Evolutionary conservation across 495 filamentous ascomycete genomes (phyloP).

Genomic region (Sporormia fimetaria): DNA sequence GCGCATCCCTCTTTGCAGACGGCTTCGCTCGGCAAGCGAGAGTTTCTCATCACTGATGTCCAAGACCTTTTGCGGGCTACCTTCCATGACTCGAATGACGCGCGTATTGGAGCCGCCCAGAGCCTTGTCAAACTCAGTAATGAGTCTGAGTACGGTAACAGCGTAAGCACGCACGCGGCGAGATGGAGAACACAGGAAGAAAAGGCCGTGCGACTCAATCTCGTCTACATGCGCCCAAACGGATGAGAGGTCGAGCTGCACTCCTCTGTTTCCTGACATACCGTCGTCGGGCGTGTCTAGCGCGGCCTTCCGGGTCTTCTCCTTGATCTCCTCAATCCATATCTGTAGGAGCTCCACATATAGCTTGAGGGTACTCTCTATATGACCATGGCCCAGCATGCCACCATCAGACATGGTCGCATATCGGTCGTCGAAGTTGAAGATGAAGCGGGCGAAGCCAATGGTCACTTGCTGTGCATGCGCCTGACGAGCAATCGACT

Average conservation of each 20-base stretch:
- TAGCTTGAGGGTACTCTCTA: constrained; percentile 82
- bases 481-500: constrained; percentile 85
- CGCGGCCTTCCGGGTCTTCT: constrained; percentile 65
- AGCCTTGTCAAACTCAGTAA: constrained; percentile 87
- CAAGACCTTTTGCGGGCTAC: constrained; percentile 77
- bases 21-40: constrained; percentile 82
- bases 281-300: constrained; percentile 50
- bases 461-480: constrained; percentile 95
- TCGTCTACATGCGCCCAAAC: constrained; percentile 90
- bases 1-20: constrained; percentile 80
- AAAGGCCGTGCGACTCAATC: constrained; percentile 93
- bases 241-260: constrained; percentile 76
- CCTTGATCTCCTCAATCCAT: constrained; percentile 92
- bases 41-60: constrained; percentile 87
- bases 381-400: constrained; percentile 88
- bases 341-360: constrained; percentile 91
- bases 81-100: constrained; percentile 84
- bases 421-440: constrained; percentile 94
- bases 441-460: constrained; percentile 92
- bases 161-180: constrained; percentile 78
- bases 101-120: constrained; percentile 68
- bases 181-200: constrained; percentile 95
- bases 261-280: constrained; percentile 43
- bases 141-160: constrained; percentile 78
- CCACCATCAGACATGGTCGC: constrained; percentile 97